Evolutionary conservation across 2,329 filamentous ascomycete genomes (phyloP).

Genomic region (Ceratocystis cacaofunesta): DNA sequence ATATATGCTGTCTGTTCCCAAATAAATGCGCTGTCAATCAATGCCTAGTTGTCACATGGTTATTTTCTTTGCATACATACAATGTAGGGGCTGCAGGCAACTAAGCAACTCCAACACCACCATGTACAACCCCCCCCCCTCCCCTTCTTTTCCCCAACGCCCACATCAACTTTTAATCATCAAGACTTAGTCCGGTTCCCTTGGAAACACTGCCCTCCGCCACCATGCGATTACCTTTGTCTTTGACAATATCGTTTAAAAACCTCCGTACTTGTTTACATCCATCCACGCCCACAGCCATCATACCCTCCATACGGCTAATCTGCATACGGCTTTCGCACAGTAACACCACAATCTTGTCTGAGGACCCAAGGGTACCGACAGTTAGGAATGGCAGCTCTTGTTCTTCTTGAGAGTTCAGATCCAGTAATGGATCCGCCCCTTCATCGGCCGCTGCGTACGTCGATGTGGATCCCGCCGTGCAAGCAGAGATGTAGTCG

Average conservation of each 20-base stretch:
- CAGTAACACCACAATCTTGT: constrained; percentile 63
- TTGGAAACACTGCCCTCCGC: constrained; percentile 3
- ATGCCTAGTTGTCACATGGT: background rate
- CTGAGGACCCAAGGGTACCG: constrained; percentile 58
- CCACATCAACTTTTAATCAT: background rate
- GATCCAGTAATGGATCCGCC: constrained; percentile 64
- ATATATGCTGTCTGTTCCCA: background rate
- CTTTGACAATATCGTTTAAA: constrained; percentile 64
- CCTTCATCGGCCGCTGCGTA: constrained; percentile 49
- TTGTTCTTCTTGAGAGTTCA: constrained; percentile 67
- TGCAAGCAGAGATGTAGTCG: constrained; percentile 79
- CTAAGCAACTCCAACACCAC: too few relatives aligned
- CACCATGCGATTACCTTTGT: constrained; percentile 51
- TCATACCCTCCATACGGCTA: constrained; percentile 72
- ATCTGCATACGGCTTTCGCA: constrained; percentile 85
- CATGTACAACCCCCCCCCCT: too few relatives aligned
- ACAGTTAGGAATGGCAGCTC: constrained; percentile 83
- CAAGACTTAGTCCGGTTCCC: constrained; percentile 2
- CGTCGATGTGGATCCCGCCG: constrained; percentile 62
- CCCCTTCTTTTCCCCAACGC: background rate
- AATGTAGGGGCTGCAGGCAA: too few relatives aligned
- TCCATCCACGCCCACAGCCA: constrained; percentile 81
- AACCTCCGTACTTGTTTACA: constrained; percentile 75
- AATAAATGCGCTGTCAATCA: background rate
- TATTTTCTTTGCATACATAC: background rate